Conservation (phyloP, 495 filamentous ascomycete species). For the Mytilinidion resinicola region DNA sequence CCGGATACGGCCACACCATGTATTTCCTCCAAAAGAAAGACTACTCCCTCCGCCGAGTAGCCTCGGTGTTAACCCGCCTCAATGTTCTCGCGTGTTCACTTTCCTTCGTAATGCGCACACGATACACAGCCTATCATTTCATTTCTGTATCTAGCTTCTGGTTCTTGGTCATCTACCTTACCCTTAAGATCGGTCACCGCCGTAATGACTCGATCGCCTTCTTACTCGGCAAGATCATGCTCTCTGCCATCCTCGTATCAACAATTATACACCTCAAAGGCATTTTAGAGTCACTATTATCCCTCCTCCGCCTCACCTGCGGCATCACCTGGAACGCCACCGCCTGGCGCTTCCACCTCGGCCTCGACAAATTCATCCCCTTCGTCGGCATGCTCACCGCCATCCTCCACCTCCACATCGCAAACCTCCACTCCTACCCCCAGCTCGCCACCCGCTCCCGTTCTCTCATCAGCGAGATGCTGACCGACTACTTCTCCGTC, state of each 20-base stretch:
- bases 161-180: slow-evolving; percentile 51
- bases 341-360: slow-evolving; percentile 44
- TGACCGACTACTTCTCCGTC: background rate
- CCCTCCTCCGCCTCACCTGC: slow-evolving; percentile 34
- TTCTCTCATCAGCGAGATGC: background rate
- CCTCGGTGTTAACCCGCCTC: slow-evolving; percentile 46
- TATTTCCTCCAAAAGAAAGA: slow-evolving; percentile 50
- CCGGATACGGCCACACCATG: slow-evolving; percentile 53
- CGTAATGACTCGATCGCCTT: slow-evolving; percentile 41
- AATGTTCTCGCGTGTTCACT: slow-evolving; percentile 50
- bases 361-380: slow-evolving; percentile 47
- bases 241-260: slow-evolving; percentile 41
- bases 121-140: slow-evolving; percentile 56
- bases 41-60: slow-evolving; percentile 48
- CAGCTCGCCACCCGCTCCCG: background rate
- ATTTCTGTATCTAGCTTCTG: slow-evolving; percentile 54
- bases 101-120: slow-evolving; percentile 52
- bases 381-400: slow-evolving; percentile 49
- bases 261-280: slow-evolving; percentile 41
- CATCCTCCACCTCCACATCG: slow-evolving; percentile 33
- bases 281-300: slow-evolving; percentile 41
- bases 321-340: slow-evolving; percentile 40
- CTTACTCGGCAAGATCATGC: slow-evolving; percentile 44
- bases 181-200: slow-evolving; percentile 38
- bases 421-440: slow-evolving; percentile 8